These are phyloP conservation scores for Kwoniella newhampshirensis DNA, from an alignment of 768 basidiomycete genomes.

Conservation along the genomic window DNA sequence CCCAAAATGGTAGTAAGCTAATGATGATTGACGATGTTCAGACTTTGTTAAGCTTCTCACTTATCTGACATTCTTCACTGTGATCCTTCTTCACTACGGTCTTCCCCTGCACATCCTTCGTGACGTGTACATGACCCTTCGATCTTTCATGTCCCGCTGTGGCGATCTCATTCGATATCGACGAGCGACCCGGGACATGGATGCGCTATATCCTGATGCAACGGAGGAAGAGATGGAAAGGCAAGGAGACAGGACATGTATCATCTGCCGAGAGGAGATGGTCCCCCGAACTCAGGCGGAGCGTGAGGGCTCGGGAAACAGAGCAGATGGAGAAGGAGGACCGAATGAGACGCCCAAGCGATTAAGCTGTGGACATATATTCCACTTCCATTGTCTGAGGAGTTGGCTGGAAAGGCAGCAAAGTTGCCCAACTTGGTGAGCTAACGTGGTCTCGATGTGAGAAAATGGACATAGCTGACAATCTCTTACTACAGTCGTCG, in stretches of 20 bases:
- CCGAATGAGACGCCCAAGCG: slow-evolving; percentile 96
- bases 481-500: slow-evolving; percentile 26
- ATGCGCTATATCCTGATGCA: slow-evolving; percentile 88
- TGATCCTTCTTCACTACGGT: slow-evolving; percentile 92
- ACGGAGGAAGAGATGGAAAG: slow-evolving; percentile 76
- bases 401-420: slow-evolving; percentile 99
- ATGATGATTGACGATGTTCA: slow-evolving; percentile 48
- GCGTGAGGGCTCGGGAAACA: neutral
- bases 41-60: slow-evolving; percentile 91
- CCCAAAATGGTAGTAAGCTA: neutral
- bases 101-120: slow-evolving; percentile 94
- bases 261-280: slow-evolving; percentile 99
- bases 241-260: slow-evolving; percentile 88
- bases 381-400: slow-evolving; percentile 94
- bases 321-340: slow-evolving; percentile 53
- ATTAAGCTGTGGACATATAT: slow-evolving; percentile 92
- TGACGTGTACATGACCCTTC: slow-evolving; percentile 92
- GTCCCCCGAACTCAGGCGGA: slow-evolving; percentile 38
- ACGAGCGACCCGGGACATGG: slow-evolving; percentile 93
- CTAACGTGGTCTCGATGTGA: slow-evolving; percentile 3
- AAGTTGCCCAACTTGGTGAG: slow-evolving; percentile 96
- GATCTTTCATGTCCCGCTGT: slow-evolving; percentile 83
- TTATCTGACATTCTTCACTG: slow-evolving; percentile 87
- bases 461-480: neutral
- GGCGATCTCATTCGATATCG: slow-evolving; percentile 89